phyloP scores from a whole-genome alignment of 495 filamentous ascomycete genomes.

The Daldinia concentrica region DNA sequence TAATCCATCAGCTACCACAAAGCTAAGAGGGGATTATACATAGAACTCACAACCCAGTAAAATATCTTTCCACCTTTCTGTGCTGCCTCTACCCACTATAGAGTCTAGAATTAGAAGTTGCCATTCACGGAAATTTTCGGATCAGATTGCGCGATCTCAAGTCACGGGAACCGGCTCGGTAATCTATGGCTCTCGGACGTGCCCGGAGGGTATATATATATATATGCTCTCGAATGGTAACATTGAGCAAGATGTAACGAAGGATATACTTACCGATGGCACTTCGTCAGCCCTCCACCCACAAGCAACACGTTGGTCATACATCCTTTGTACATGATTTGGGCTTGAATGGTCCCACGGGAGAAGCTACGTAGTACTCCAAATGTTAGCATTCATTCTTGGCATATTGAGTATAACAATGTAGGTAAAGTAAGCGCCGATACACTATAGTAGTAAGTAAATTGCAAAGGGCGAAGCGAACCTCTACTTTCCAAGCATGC shows the following conservation, averaged over 20 bases:
- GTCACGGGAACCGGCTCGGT: constrained; percentile 2
- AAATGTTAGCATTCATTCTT: constrained; percentile 5
- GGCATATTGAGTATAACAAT: background rate
- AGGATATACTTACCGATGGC: constrained; percentile 24
- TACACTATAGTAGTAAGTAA: background rate
- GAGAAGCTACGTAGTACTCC: constrained; percentile 40
- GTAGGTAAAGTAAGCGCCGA: too few relatives aligned
- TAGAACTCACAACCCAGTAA: constrained; percentile 46
- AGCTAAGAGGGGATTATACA: constrained; percentile 2
- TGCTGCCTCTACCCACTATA: constrained; percentile 39
- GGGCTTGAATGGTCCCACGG: constrained; percentile 52
- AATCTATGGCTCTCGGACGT: background rate
- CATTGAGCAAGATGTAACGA: background rate
- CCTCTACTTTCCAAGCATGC: constrained; percentile 45
- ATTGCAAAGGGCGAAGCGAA: constrained; percentile 5
- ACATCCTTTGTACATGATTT: constrained; percentile 48
- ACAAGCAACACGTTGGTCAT: constrained; percentile 53
- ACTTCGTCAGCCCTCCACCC: constrained; percentile 50
- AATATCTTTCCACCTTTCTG: constrained; percentile 46
- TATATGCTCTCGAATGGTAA: background rate
- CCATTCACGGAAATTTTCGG: constrained; percentile 1
- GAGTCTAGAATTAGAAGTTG: constrained; percentile 12
- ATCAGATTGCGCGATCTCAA: constrained; percentile 4
- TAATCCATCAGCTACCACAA: constrained; percentile 22
- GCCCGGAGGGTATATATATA: background rate